These are phyloP conservation scores for Ascochyta rabiei DNA, from an alignment of 2,329 filamentous ascomycete species.

Conservation along the genomic window DNA sequence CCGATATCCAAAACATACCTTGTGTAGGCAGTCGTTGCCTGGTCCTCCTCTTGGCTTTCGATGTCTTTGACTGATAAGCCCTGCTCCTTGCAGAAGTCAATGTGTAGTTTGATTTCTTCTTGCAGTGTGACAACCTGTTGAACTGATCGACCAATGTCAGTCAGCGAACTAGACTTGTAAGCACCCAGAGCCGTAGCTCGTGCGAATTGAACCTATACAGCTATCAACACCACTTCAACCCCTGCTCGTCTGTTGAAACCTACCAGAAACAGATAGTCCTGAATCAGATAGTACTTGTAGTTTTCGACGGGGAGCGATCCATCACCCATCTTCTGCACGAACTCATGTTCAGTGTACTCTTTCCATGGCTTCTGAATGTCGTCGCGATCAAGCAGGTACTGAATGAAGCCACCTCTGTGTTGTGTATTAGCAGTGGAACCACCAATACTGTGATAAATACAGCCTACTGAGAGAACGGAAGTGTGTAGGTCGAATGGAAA, in stretches of 20 bases:
- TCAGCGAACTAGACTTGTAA: slow-evolving; percentile 79
- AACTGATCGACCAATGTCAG: slow-evolving; percentile 72
- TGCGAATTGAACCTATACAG: slow-evolving; percentile 77
- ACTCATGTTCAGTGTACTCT: slow-evolving; percentile 78
- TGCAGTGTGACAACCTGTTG: slow-evolving; percentile 78
- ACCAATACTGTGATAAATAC: not conserved
- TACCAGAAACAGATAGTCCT: slow-evolving; percentile 91
- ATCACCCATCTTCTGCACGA: slow-evolving; percentile 76
- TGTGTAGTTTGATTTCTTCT: slow-evolving; percentile 79
- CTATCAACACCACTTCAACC: slow-evolving; percentile 12
- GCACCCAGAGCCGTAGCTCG: slow-evolving; percentile 83
- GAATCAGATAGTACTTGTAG: slow-evolving; percentile 88
- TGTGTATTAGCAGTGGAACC: slow-evolving; percentile 5
- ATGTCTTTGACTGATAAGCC: slow-evolving; percentile 77
- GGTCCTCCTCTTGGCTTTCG: slow-evolving; percentile 73
- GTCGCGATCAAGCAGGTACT: slow-evolving; percentile 77
- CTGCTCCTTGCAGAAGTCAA: slow-evolving; percentile 81
- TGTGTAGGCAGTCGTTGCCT: slow-evolving; percentile 83
- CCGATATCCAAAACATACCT: slow-evolving; percentile 86
- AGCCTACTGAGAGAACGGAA: slow-evolving; percentile 70
- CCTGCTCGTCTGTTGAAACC: slow-evolving; percentile 19
- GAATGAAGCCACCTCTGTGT: slow-evolving; percentile 71
- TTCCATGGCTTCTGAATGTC: slow-evolving; percentile 79
- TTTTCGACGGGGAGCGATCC: slow-evolving; percentile 75
- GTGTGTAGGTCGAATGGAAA: slow-evolving; percentile 71